These are phyloP conservation scores for Flaveria trinervia DNA, from an alignment of 129 eudicot genomes.

Conservation along the genomic window DNA sequence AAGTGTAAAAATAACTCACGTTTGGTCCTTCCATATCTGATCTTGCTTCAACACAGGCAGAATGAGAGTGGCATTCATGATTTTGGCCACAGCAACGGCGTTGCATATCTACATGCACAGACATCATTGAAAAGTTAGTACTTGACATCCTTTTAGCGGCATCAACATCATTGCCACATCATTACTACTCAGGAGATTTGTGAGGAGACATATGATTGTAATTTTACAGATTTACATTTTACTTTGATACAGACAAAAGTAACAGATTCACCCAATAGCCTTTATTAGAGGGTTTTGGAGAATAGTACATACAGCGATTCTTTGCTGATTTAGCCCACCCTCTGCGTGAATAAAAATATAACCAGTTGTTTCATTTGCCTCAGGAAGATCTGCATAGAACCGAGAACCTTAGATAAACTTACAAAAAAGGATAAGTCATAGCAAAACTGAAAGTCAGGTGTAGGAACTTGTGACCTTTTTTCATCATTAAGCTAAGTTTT, in stretches of 20 bases:
- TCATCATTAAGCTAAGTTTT: slow-evolving; percentile 3
- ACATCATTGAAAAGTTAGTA: slow-evolving; percentile 13
- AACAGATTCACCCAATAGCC: slow-evolving; percentile 4
- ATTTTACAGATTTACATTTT: slow-evolving; percentile 6
- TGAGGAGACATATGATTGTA: not conserved
- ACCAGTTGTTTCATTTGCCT: slow-evolving; percentile 86
- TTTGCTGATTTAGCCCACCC: slow-evolving; percentile 99
- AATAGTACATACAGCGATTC: slow-evolving; percentile 84
- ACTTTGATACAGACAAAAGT: not conserved
- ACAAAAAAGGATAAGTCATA: not conserved
- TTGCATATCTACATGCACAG: slow-evolving; percentile 79
- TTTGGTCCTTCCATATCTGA: slow-evolving; percentile 99
- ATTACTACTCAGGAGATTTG: not conserved
- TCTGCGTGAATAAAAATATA: slow-evolving; percentile 97
- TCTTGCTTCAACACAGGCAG: slow-evolving; percentile 97
- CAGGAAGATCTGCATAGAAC: slow-evolving; percentile 73
- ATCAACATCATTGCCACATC: not conserved
- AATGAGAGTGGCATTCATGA: slow-evolving; percentile 93
- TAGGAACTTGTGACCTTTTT: not conserved
- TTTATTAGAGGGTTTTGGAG: slow-evolving; percentile 20
- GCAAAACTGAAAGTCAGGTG: not conserved
- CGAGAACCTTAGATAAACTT: slow-evolving; percentile 14
- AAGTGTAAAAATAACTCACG: slow-evolving; percentile 66
- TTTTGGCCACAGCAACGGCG: slow-evolving; percentile 97
- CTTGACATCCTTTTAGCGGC: not conserved